A percentile compares a stretch with the other conserved stretches of the same genome.
Conservation (phyloP, 345 rosid genomes). For the Aurinia saxatilis region DNA sequence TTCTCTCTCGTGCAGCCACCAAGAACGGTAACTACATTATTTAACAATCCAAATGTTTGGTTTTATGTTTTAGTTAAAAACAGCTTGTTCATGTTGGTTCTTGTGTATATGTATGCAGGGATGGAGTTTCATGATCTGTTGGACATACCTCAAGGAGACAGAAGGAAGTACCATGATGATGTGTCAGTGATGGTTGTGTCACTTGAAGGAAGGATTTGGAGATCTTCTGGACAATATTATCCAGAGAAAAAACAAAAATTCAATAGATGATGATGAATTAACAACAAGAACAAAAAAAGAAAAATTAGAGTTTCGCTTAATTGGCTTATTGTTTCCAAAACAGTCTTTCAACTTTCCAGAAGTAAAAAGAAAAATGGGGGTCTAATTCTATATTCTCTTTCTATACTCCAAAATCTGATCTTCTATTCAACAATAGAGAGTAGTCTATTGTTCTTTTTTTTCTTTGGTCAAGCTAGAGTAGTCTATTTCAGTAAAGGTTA, state of each 20-base stretch:
- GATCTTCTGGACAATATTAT: constrained; percentile 69
- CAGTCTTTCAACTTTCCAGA: background rate
- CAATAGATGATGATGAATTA: constrained; percentile 18
- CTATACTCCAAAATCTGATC: too few relatives aligned
- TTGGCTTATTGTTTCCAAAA: constrained; percentile 18
- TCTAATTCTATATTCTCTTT: background rate
- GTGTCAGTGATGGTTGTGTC: constrained; percentile 98
- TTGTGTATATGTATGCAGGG: constrained; percentile 38
- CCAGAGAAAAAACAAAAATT: constrained; percentile 20
- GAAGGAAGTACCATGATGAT: constrained; percentile 94
- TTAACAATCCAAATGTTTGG: background rate
- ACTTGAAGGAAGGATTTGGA: constrained; percentile 94
- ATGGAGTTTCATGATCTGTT: constrained; percentile 92
- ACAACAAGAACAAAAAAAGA: too few relatives aligned
- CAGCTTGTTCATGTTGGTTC: background rate
- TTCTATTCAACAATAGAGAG: too few relatives aligned
- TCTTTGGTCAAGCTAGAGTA: too few relatives aligned
- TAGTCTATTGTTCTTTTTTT: too few relatives aligned
- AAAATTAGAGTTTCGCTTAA: background rate
- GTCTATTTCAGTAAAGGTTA: too few relatives aligned
- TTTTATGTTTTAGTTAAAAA: background rate
- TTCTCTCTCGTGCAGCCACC: constrained; percentile 89
- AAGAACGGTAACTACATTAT: constrained; percentile 53
- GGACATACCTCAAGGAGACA: constrained; percentile 88
- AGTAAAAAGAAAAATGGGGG: background rate